Base-by-base conservation (phyloP, 306 rosid genomes). In the Cicer chorassanicum region DNA sequence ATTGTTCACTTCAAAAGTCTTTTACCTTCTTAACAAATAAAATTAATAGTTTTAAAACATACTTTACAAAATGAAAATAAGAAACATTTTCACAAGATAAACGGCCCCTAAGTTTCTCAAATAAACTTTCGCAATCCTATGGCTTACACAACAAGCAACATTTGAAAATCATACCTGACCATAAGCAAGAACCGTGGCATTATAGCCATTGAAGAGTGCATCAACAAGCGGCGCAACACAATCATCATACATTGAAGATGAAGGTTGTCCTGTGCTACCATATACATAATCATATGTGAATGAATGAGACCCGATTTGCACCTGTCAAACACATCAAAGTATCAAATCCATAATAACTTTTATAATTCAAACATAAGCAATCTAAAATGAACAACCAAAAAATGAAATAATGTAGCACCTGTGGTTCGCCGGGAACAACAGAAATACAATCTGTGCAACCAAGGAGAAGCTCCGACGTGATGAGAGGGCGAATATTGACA, bases 401-500 rank as follows among this genome's bases (percentile, higher is more conserved):
- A 72, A 15, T 0, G 21, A 48, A 76, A 48, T 8, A 65, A 80
- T 2, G 0, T 10, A 72, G 49, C 43, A 94, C 98, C 98, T 95
- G 99, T 74, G 93, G 91, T 77, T 95, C 98, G 0, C 96, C 98
- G 4, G 88, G 85, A 74, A 83, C 91, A 24, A 89, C 83, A 3
- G 97, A 87, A 70, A 95, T 90, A 64, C 99, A 95, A 73, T 95
- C 99, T 1, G 98, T 90, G 81, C 98, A 95, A 5, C 96, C 99
- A 0, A 82, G 53, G 67, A 95, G 73, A 41, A 95, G 97, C 91
- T 95, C 99, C 2, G 99, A 59, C 1, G 93, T 92, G 64, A 95
- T 90, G 82, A 95, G 57, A 5, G 99, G 99, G 21, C 99, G 86
- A 1, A 95, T 75, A 39, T 95, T 90, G 15, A 95, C 97, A 0